Evolutionary conservation across 2,329 filamentous ascomycete species (phyloP).

Genomic region (Pestalotiopsis sp.): DNA sequence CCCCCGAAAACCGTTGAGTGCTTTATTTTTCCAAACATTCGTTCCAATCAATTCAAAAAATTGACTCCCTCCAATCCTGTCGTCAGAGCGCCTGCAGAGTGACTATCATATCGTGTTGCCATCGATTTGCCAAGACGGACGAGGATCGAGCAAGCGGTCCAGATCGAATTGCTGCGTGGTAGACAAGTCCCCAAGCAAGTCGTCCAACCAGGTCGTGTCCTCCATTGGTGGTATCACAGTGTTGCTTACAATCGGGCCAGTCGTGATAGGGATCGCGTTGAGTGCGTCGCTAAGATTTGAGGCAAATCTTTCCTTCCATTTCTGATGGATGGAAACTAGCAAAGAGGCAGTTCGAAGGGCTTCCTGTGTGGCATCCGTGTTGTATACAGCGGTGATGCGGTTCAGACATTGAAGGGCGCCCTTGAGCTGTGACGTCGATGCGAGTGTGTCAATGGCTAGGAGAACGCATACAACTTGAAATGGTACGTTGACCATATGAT

Average conservation of each 20-base stretch:
- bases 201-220: conserved; percentile 3
- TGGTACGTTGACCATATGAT: conserved; percentile 61
- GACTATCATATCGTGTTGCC: not conserved
- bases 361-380: conserved; percentile 52
- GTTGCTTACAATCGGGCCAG: not conserved
- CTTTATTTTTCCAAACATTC: no score
- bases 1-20: no score
- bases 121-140: not conserved
- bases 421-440: conserved; percentile 48
- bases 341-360: conserved; percentile 57
- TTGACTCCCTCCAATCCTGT: no score
- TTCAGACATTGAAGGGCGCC: conserved; percentile 53
- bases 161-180: conserved; percentile 2
- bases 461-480: conserved; percentile 61
- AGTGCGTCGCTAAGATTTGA: conserved; percentile 2
- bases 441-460: conserved; percentile 55
- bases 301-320: conserved; percentile 10
- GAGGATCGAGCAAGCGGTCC: not conserved
- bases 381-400: conserved; percentile 43
- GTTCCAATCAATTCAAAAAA: no score
- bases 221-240: not conserved
- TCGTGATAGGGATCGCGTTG: not conserved
- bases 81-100: no score
- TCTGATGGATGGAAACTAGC: conserved; percentile 49
- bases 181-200: not conserved